These are phyloP conservation scores for Phytophthora macrochlamydospora DNA, from an alignment of 352 stramenopile species.

Conservation along the genomic window DNA sequence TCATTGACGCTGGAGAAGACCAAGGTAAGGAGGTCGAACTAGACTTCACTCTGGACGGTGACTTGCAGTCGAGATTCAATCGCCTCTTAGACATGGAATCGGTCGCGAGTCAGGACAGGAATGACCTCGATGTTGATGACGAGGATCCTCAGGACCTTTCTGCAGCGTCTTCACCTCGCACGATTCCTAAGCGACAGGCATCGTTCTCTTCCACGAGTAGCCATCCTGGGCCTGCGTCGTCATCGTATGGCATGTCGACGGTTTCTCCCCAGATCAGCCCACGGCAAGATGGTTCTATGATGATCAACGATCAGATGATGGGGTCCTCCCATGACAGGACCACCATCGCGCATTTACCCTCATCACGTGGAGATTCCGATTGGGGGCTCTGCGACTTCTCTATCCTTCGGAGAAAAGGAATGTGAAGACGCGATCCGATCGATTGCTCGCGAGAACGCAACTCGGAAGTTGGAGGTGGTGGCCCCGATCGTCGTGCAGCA, in stretches of 20 bases:
- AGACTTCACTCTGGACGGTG: conserved; percentile 75
- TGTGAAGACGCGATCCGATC: conserved; percentile 73
- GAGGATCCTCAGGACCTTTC: conserved; percentile 14
- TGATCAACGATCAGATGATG: conserved; percentile 41
- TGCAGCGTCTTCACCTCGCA: conserved; percentile 48
- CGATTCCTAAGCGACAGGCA: conserved; percentile 46
- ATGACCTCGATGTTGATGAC: conserved; percentile 33
- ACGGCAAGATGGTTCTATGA: conserved; percentile 86
- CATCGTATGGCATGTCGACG: conserved; percentile 47
- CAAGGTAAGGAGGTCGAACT: conserved; percentile 82
- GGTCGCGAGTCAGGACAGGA: conserved; percentile 39
- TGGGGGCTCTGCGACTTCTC: conserved; percentile 74
- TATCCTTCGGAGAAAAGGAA: conserved; percentile 89
- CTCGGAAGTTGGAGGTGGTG: conserved; percentile 46
- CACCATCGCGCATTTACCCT: conserved; percentile 80
- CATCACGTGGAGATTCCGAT: conserved; percentile 90
- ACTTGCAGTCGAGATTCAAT: conserved; percentile 80
- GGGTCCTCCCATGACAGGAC: conserved; percentile 40
- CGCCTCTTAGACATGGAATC: conserved; percentile 71
- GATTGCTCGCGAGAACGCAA: conserved; percentile 68
- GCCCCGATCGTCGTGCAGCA: conserved; percentile 76
- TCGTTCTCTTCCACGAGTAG: conserved; percentile 72
- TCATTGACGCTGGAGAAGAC: conserved; percentile 72
- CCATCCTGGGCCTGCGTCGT: conserved; percentile 38
- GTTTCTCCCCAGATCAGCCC: conserved; percentile 73